Evolutionary conservation across 164 flowering plant species (phyloP).

Genomic region (Piper longum): DNA sequence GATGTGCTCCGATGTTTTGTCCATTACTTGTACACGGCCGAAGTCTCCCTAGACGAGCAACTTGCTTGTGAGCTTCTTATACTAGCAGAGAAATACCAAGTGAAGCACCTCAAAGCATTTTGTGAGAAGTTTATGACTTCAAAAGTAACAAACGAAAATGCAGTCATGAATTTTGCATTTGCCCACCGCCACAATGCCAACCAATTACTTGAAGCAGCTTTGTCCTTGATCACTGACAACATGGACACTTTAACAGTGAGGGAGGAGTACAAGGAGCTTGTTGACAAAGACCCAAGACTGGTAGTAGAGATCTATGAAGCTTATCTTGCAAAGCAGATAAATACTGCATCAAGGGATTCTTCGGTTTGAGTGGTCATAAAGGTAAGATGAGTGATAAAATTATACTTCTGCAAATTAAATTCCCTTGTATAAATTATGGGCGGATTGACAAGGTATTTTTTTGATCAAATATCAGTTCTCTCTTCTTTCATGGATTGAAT

Average conservation of each 20-base stretch:
- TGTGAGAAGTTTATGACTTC: slow-evolving; percentile 72
- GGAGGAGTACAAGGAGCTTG: slow-evolving; percentile 67
- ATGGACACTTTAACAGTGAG: slow-evolving; percentile 54
- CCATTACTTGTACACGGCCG: slow-evolving; percentile 71
- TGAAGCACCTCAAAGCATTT: slow-evolving; percentile 59
- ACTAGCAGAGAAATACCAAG: slow-evolving; percentile 79
- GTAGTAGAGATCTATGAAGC: slow-evolving; percentile 79
- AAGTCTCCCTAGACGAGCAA: slow-evolving; percentile 59
- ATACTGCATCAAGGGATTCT: slow-evolving; percentile 27
- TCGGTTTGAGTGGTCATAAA: not conserved
- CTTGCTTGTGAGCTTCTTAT: slow-evolving; percentile 65
- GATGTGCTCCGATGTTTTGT: slow-evolving; percentile 64
- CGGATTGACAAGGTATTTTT: not conserved
- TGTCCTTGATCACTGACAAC: slow-evolving; percentile 51
- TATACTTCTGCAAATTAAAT: not conserved
- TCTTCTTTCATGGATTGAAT: too few relatives aligned
- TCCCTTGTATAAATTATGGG: not conserved
- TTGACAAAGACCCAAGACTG: slow-evolving; percentile 70
- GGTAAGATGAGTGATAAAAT: not conserved
- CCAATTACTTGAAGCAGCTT: slow-evolving; percentile 44
- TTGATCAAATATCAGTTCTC: too few relatives aligned
- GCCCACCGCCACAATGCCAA: slow-evolving; percentile 77
- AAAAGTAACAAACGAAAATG: slow-evolving; percentile 54
- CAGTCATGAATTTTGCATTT: slow-evolving; percentile 51
- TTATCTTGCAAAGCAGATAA: slow-evolving; percentile 60